Base-by-base conservation (phyloP, 768 basidiomycete species). In the Boletus pseudopeckii region DNA sequence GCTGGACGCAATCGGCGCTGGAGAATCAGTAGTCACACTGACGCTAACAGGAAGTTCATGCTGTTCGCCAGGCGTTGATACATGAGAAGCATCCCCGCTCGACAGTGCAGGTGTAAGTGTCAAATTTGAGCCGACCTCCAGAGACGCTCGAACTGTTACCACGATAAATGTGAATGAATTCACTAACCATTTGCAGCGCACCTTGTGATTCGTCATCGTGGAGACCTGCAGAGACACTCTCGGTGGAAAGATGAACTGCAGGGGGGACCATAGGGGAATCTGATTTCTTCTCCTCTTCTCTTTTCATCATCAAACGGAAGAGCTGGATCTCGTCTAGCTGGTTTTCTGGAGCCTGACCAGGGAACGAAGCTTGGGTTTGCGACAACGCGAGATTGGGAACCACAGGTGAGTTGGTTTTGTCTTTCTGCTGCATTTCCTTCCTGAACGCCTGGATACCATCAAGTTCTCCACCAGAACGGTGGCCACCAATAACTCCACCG, bases 371-470 rank as follows among this genome's bases (percentile, higher is more conserved):
- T 43, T 66, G 55, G 7, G 64, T 61, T 39, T 67, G 62, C 15
- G 66, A 42, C 36, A 39, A 34, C n/a, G 45, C 20, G 38, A 50
- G 38, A 39, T 53, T 48, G 45, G 59, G 47, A 15, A 43, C 52
- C 15, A 45, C 50, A 22, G 62, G 58, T 47, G 60, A 60, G 45
- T 56, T 54, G 10, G 80, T 79, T 64, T 82, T 84, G 61, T 86
- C 86, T 58, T 83, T 86, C 69, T 88, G 86, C 64, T 86, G 90
- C 75, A 90, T 77, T 44, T 82, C 86, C 67, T 85, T 88, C 77
- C 91, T 93, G 82, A 90, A 92, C 2, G 85, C 88, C 62, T 93
- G 90, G 32, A 93, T 90, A 34, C 87, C 83, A 66, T 92, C 90
- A 24, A 90, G 73, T 63, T 88, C 86, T 18, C 87, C 90, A 45